phyloP scores from a whole-genome alignment of 352 stramenopile species.

The Globisporangium okanoganense region DNA sequence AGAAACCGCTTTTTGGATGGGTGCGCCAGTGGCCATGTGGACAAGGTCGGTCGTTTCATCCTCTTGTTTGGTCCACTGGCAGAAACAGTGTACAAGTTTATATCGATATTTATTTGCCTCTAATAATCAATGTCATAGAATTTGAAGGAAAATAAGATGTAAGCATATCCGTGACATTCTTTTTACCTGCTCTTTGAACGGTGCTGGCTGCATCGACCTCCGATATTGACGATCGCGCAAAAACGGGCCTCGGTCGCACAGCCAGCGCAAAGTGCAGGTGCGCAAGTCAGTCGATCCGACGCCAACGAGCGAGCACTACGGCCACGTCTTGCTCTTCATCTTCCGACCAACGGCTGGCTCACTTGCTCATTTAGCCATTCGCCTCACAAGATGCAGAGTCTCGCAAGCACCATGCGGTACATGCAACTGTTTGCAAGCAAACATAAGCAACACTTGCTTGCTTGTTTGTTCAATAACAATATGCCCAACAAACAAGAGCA shows the following conservation, averaged over 20 bases:
- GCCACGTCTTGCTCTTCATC: neutral
- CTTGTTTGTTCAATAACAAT: neutral
- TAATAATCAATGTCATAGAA: too few species aligned
- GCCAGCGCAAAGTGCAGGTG: neutral
- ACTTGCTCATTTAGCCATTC: neutral
- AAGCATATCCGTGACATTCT: too few species aligned
- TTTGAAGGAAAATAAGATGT: too few species aligned
- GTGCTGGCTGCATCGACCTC: neutral
- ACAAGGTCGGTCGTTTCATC: neutral
- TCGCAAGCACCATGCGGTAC: conserved; percentile 6
- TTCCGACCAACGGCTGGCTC: neutral
- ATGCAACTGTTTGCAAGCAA: neutral
- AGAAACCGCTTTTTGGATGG: neutral
- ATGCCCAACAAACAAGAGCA: neutral
- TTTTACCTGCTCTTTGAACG: neutral
- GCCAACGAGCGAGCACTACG: neutral
- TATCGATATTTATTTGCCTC: neutral
- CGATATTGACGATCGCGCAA: neutral
- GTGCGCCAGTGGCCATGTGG: neutral
- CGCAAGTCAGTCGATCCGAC: neutral
- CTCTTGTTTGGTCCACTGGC: neutral
- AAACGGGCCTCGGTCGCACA: neutral
- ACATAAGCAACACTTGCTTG: neutral
- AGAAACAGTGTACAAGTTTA: neutral
- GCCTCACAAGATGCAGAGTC: conserved; percentile 9